Evolutionary conservation across 2,329 filamentous ascomycete genomes (phyloP), one percentile per base, ranked within the genome.

Genomic region (Neurospora sp.): DNA sequence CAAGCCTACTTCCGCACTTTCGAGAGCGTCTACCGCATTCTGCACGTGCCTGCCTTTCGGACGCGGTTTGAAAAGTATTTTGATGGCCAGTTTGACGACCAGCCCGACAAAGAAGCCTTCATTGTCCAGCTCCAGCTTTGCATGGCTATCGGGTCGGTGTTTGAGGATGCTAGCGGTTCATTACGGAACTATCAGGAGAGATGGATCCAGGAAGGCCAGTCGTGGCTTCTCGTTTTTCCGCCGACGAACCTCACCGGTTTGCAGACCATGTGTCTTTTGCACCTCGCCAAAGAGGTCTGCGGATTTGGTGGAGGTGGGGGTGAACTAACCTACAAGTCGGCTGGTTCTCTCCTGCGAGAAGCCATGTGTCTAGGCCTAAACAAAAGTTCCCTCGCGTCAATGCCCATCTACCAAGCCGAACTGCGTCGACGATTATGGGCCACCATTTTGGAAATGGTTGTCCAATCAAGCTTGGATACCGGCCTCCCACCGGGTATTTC

Each of bases 321-420:
- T 5, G 86, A 89, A 71, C 75, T 87, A 4, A 79, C 81, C 1
- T 89, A 85, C 85, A 81, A 86, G 39, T 80, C 83, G 1, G 79
- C 82, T 0, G 87, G 87, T 0, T 77, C 80, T 0, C 72, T 88
- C 11, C 71, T 87, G n/a, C 80, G 86, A 11, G 82, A 81, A 8
- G 87, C 86, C 68, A 84, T 89, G 75, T 82, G 82, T 69, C 87
- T 88, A 81, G 87, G 87, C 3, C 79, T 89, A 6, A 86, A 89
- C 74, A 28, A 28, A 28, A 28, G 28, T 69, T 86, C 87, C 0
- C 80, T 78, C 38, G 80, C 81, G 7, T 79, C 81, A 23, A 84
- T 86, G 80, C 81, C 83, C 2, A 74, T 78, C 0, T 81, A 85
- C 42, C 80, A 82, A 23, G 80, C 82, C 0, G 87, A 89, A 76